Percentiles rank a stretch among this genome's conserved stretches.
These are phyloP conservation scores for Adansonia grandidieri DNA, from an alignment of 441 rosid species.

Conservation along the genomic window DNA sequence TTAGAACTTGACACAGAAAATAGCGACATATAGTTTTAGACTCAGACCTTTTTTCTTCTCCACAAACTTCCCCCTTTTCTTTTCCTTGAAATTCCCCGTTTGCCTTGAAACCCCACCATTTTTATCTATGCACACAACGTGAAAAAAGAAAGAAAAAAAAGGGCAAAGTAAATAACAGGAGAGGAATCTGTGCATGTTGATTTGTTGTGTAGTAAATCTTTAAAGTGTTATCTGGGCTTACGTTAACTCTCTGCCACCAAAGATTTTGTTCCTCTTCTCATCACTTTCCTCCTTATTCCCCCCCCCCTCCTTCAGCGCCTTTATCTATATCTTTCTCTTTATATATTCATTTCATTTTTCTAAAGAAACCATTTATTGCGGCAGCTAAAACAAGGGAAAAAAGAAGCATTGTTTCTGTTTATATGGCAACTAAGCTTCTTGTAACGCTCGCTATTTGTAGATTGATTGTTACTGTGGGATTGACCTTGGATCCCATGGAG, in stretches of 20 bases:
- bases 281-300: slow-evolving; percentile 10
- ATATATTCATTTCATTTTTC: not conserved
- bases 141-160: slow-evolving; percentile 19
- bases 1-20: slow-evolving; percentile 50
- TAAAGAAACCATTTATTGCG: slow-evolving; percentile 3
- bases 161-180: not conserved
- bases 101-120: not conserved
- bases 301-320: not conserved
- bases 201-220: slow-evolving; percentile 56
- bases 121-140: slow-evolving; percentile 7
- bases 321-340: not conserved
- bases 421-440: slow-evolving; percentile 57
- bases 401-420: slow-evolving; percentile 7
- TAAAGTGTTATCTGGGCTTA: slow-evolving; percentile 59
- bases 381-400: not conserved
- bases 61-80: not conserved
- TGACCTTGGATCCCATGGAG: slow-evolving; percentile 53
- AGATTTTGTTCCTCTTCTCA: slow-evolving; percentile 31
- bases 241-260: slow-evolving; percentile 47
- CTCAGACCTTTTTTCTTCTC: slow-evolving; percentile 9
- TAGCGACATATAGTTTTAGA: not conserved
- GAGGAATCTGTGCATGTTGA: slow-evolving; percentile 52
- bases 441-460: slow-evolving; percentile 55
- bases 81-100: not conserved
- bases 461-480: slow-evolving; percentile 69